Percentiles rank a stretch among this genome's conserved stretches.
Conservation (phyloP, 176 grass and related monocot genomes). For the Bromus sterilis region DNA sequence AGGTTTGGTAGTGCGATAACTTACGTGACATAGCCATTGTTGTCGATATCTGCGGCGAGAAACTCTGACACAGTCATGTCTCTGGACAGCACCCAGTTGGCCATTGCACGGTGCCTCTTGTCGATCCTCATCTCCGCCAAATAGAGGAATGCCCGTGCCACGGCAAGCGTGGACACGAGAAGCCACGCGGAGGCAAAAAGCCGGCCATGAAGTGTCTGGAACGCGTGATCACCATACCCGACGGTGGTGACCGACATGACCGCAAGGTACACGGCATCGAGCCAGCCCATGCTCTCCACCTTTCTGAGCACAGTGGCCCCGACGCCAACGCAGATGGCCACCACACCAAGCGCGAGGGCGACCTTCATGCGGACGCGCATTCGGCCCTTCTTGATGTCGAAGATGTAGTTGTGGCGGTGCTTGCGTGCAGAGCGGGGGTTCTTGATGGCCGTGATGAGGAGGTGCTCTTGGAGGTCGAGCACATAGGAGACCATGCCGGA, state of each 20-base stretch:
- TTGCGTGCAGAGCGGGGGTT: conserved; percentile 35
- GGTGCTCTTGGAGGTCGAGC: conserved; percentile 87
- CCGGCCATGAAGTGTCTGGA: conserved; percentile 53
- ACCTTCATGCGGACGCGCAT: conserved; percentile 94
- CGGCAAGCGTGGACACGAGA: conserved; percentile 77
- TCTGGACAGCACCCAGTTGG: conserved; percentile 77
- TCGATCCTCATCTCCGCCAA: conserved; percentile 92
- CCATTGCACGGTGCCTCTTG: conserved; percentile 80
- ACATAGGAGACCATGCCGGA: conserved; percentile 91
- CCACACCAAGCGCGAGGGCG: conserved; percentile 46
- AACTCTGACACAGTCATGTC: conserved; percentile 92
- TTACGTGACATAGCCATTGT: conserved; percentile 96
- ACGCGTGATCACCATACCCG: conserved; percentile 74
- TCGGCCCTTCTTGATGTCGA: conserved; percentile 89
- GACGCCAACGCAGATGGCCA: conserved; percentile 61
- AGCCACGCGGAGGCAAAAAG: conserved; percentile 82
- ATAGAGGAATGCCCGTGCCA: conserved; percentile 85
- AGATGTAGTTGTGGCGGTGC: conserved; percentile 61
- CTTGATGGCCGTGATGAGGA: conserved; percentile 69
- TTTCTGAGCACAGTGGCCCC: conserved; percentile 63
- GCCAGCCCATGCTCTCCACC: conserved; percentile 63
- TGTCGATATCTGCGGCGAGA: conserved; percentile 75
- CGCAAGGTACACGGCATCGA: conserved; percentile 73
- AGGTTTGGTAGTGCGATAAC: neutral
- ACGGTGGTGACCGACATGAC: conserved; percentile 96